Base-by-base conservation (phyloP, 2,329 filamentous ascomycete species). In the Penicillium sp. region DNA sequence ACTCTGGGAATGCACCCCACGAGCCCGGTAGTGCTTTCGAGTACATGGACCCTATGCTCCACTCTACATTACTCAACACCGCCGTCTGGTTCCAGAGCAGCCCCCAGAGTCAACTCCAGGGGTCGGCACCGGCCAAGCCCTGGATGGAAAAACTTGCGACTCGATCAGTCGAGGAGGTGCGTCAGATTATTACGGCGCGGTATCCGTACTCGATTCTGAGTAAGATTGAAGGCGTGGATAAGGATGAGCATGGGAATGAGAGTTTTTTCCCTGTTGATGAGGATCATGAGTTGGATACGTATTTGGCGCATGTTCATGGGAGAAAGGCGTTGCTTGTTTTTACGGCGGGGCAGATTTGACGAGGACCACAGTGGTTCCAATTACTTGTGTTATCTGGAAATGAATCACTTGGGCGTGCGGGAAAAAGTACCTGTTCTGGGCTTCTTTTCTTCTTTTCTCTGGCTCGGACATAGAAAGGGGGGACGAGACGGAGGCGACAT, bases 41-140 rank as follows among this genome's bases (percentile, higher is more conserved):
- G 54, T 78, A 76, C 41, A 71, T 75, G 58, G 74, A 77, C 45
- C 69, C 75, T 1, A 69, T 78, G 58, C 68, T 78, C 28, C 68
- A 67, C n/a, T 55, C 71, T 6, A 54, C 64, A 34, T 22, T 70
- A 10, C 55, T 75, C 34, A 68, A 83, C 2, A 83, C 87, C 43
- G 82, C 87, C 2, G 83, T 90, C 12, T 92, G 87, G 75, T 84
- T 93, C 65, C 86, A 88, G n/a, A 81, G 91, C 5, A 84, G 90
- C 64, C 83, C 85, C 0, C 80, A 82, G n/a, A 90, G 88, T 3
- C 82, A 80, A 12, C 79, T 88, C 37, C 60, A 81, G 70, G 59
- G 73, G 14, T 31, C 28, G 7, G 31, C 47, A 71, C 62, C 76
- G 72, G 52, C 72, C 72, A 66, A 82, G 79, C 67, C 78, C 41